These are phyloP conservation scores for Russula dissimulans DNA, from an alignment of 768 basidiomycete species.

Conservation along the genomic window DNA sequence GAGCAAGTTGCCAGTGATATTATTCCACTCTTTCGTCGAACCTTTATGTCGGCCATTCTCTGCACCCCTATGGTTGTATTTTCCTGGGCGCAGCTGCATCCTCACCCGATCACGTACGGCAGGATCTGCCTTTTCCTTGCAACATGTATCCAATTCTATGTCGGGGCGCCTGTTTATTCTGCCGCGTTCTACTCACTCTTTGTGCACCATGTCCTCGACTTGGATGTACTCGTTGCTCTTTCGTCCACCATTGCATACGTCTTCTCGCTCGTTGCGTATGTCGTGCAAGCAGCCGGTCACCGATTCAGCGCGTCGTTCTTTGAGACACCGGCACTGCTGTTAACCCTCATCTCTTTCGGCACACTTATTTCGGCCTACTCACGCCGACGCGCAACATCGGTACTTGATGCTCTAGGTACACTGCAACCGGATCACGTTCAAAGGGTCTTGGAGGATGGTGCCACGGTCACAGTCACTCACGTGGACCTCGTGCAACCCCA, in stretches of 20 bases:
- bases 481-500: constrained; percentile 29
- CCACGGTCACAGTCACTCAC: constrained; percentile 19
- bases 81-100: constrained; percentile 34
- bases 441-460: constrained; percentile 24
- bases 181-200: constrained; percentile 30
- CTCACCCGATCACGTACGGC: constrained; percentile 28
- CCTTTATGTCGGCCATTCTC: constrained; percentile 26
- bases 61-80: constrained; percentile 35
- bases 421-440: constrained; percentile 28
- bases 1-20: constrained; percentile 28
- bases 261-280: constrained; percentile 34
- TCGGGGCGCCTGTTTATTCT: constrained; percentile 31
- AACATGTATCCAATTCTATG: constrained; percentile 30
- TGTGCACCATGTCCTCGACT: constrained; percentile 31
- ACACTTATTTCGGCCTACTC: constrained; percentile 31
- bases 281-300: constrained; percentile 25
- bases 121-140: constrained; percentile 31
- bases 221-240: constrained; percentile 31
- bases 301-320: constrained; percentile 31
- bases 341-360: constrained; percentile 36
- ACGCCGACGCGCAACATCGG: constrained; percentile 28
- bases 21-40: constrained; percentile 25
- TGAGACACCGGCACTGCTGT: constrained; percentile 35
- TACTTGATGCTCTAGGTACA: constrained; percentile 28
- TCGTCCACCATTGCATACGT: constrained; percentile 34